A percentile compares a stretch with the other conserved stretches of the same genome.
phyloP scores from a whole-genome alignment of 148 eudicot genomes.

The Chenopodium berlandieri region DNA sequence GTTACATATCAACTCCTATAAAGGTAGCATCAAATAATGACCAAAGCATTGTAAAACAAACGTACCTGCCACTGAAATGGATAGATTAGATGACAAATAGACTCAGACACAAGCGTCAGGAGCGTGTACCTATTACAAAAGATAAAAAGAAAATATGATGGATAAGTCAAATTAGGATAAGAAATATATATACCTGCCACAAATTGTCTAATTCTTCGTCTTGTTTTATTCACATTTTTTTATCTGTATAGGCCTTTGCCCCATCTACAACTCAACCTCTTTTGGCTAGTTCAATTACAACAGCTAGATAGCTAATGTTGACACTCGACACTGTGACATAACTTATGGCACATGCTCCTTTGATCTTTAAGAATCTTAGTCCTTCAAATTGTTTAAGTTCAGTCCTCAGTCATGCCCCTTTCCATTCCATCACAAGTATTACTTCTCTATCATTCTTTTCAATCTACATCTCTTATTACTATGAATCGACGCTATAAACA shows the following conservation, averaged over 20 bases:
- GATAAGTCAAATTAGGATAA: neutral
- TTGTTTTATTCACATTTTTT: neutral
- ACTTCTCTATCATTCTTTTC: neutral
- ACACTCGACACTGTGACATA: neutral
- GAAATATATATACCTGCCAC: neutral
- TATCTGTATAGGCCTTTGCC: neutral
- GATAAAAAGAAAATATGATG: neutral
- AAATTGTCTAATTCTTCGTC: neutral
- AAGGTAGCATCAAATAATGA: neutral
- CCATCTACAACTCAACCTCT: neutral
- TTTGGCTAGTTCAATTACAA: neutral
- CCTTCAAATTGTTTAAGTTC: too few species aligned
- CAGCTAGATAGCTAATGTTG: neutral
- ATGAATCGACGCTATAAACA: too few species aligned
- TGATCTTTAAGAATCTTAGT: neutral
- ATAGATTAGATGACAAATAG: conserved; percentile 80
- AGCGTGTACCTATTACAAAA: conserved; percentile 68
- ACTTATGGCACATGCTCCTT: neutral
- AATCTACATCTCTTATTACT: neutral
- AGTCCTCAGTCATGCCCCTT: neutral
- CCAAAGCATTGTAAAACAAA: conserved; percentile 1
- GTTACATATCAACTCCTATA: neutral
- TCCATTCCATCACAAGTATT: neutral
- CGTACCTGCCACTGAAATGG: conserved; percentile 96
- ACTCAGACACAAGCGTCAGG: conserved; percentile 83